A percentile compares a stretch with the other conserved stretches of the same genome.
phyloP scores from a whole-genome alignment of 768 basidiomycete species.

The Pulveroboletus sp. region DNA sequence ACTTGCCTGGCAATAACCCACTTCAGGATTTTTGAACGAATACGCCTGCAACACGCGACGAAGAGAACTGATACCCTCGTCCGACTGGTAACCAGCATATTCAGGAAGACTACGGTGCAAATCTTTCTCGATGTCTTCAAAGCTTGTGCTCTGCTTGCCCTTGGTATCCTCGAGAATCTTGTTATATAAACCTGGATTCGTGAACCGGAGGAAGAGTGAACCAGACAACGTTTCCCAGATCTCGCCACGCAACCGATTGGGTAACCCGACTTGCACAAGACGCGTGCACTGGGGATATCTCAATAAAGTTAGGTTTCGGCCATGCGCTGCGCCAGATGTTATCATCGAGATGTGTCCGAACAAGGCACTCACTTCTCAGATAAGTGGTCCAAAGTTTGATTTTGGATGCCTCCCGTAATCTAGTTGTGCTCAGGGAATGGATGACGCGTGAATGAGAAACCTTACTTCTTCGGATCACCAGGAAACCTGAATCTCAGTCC shows the following conservation, averaged over 20 bases:
- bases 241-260: slow-evolving; percentile 91
- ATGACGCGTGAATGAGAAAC: slow-evolving; percentile 7
- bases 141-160: slow-evolving; percentile 80
- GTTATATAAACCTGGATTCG: slow-evolving; percentile 81
- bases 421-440: slow-evolving; percentile 29
- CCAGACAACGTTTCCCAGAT: slow-evolving; percentile 98
- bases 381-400: slow-evolving; percentile 95
- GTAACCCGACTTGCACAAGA: slow-evolving; percentile 95
- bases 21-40: slow-evolving; percentile 90
- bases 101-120: slow-evolving; percentile 94
- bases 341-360: slow-evolving; percentile 7
- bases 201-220: slow-evolving; percentile 85
- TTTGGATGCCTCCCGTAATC: slow-evolving; percentile 88
- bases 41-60: slow-evolving; percentile 93
- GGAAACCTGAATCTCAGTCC: slow-evolving; percentile 87
- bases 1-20: slow-evolving; percentile 89
- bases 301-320: slow-evolving; percentile 90
- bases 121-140: slow-evolving; percentile 99
- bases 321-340: slow-evolving; percentile 59
- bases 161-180: slow-evolving; percentile 71
- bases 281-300: slow-evolving; percentile 97
- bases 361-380: slow-evolving; percentile 55
- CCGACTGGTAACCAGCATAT: slow-evolving; percentile 92
- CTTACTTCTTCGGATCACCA: slow-evolving; percentile 88
- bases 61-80: slow-evolving; percentile 81